Conservation (phyloP, 2,329 filamentous ascomycete species). For the Dothideomycetes sp. region DNA sequence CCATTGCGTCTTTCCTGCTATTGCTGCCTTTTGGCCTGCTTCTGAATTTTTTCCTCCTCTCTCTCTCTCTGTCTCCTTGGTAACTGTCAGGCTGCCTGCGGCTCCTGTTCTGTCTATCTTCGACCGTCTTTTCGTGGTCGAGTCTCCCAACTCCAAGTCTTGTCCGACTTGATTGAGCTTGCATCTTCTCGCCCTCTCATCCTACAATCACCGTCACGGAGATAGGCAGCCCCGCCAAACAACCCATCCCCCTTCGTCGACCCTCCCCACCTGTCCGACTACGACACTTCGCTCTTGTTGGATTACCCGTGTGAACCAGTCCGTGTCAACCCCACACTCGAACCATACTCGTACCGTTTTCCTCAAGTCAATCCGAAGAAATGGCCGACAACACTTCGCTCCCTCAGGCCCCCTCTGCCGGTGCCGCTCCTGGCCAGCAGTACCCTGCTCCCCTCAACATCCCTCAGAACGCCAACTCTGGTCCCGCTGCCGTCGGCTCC, state of each 20-base stretch:
- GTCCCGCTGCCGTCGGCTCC: conserved; percentile 84
- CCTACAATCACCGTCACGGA: neutral
- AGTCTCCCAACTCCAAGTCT: no score
- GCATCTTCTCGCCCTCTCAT: neutral
- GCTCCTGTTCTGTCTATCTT: neutral
- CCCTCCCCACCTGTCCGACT: conserved; percentile 3
- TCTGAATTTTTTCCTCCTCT: conserved; percentile 20
- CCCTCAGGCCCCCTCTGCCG: conserved; percentile 56
- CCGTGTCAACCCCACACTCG: neutral
- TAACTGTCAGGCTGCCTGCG: conserved; percentile 19
- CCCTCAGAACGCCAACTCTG: conserved; percentile 91
- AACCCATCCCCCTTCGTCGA: conserved; percentile 2
- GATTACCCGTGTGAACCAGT: conserved; percentile 9
- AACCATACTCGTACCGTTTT: no score
- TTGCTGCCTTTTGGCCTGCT: conserved; percentile 7
- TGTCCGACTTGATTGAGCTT: neutral
- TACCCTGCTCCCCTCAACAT: conserved; percentile 82
- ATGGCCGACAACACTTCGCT: conserved; percentile 68
- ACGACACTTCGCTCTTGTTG: conserved; percentile 9
- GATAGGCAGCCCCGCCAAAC: neutral
- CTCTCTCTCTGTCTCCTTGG: conserved; percentile 26
- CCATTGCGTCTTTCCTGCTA: conserved; percentile 1
- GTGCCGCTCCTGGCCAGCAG: conserved; percentile 58
- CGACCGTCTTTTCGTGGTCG: neutral
- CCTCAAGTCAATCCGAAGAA: conserved; percentile 14